Conservation (phyloP, 2,329 filamentous ascomycete genomes). For the Aspergillus fructus region DNA sequence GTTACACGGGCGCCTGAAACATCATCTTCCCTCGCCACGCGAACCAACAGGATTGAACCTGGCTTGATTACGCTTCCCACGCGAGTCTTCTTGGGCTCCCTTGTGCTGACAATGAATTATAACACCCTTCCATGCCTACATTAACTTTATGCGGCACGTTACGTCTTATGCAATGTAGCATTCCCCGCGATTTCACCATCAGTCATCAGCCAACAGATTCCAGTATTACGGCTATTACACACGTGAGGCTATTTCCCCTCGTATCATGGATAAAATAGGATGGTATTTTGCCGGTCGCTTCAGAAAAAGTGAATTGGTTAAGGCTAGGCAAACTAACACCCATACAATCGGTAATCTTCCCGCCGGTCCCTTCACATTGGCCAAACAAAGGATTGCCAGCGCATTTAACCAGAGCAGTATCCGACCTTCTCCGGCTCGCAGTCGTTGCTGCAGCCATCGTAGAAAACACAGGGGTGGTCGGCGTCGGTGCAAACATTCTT, state of each 20-base stretch:
- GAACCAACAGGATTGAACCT: background rate
- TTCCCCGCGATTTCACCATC: background rate
- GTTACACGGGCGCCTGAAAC: background rate
- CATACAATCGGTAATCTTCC: too few species aligned
- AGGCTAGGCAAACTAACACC: too few species aligned
- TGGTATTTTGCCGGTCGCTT: background rate
- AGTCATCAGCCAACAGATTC: background rate
- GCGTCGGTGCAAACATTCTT: conserved; percentile 18
- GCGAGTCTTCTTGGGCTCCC: background rate
- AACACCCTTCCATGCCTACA: background rate
- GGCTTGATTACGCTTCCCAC: background rate
- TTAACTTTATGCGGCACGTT: background rate
- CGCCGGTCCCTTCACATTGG: too few species aligned
- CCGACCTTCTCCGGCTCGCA: conserved; percentile 18
- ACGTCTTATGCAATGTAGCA: background rate
- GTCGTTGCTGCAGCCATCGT: conserved; percentile 15
- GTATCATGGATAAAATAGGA: background rate
- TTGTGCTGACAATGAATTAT: background rate
- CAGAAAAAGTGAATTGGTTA: background rate
- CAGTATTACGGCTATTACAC: too few species aligned
- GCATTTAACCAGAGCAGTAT: conserved; percentile 16
- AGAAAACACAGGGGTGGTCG: conserved; percentile 12
- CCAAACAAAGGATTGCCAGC: too few species aligned
- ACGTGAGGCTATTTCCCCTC: background rate
- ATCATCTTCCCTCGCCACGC: background rate